A percentile compares a stretch with the other conserved stretches of the same genome.
Conservation (phyloP, 2,329 filamentous ascomycete species). For the Aphanocladium album region DNA sequence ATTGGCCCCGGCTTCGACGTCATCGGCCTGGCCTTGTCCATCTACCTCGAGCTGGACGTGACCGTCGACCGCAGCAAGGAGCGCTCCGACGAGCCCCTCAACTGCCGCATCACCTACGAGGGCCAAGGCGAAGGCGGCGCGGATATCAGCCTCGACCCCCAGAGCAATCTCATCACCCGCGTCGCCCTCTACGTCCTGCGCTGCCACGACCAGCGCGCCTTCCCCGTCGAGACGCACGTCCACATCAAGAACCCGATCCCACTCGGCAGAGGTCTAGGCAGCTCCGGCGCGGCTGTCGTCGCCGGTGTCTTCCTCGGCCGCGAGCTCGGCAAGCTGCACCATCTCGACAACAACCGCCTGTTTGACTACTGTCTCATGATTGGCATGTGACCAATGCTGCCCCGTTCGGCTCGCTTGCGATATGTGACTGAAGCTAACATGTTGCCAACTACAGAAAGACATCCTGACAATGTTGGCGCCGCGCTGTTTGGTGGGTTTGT, state of each 20-base stretch:
- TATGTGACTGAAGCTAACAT: too few species aligned
- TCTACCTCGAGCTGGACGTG: slow-evolving; percentile 87
- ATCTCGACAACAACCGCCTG: slow-evolving; percentile 71
- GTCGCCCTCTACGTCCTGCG: slow-evolving; percentile 91
- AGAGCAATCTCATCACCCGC: slow-evolving; percentile 87
- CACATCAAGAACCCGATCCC: slow-evolving; percentile 96
- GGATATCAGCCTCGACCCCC: slow-evolving; percentile 76
- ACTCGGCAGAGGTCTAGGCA: slow-evolving; percentile 86
- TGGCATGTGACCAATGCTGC: slow-evolving; percentile 44
- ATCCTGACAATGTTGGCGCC: slow-evolving; percentile 92
- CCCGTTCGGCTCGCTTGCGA: too few species aligned
- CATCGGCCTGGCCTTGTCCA: slow-evolving; percentile 87
- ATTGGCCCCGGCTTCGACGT: slow-evolving; percentile 98
- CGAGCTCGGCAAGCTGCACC: slow-evolving; percentile 73
- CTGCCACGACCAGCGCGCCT: slow-evolving; percentile 81
- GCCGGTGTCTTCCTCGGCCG: slow-evolving; percentile 91
- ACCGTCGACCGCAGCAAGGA: slow-evolving; percentile 59
- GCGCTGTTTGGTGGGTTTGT: slow-evolving; percentile 95
- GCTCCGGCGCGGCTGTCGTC: slow-evolving; percentile 90
- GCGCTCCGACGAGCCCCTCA: slow-evolving; percentile 59
- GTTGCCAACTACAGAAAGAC: slow-evolving; percentile 54
- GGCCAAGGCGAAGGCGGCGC: slow-evolving; percentile 66
- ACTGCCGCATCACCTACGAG: slow-evolving; percentile 89
- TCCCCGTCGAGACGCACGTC: slow-evolving; percentile 81
- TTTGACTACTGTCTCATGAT: slow-evolving; percentile 98